Evolutionary conservation across 2,329 filamentous ascomycete genomes (phyloP), one percentile per base, ranked within the genome.

Genomic region (Fusarium cyanostomum): DNA sequence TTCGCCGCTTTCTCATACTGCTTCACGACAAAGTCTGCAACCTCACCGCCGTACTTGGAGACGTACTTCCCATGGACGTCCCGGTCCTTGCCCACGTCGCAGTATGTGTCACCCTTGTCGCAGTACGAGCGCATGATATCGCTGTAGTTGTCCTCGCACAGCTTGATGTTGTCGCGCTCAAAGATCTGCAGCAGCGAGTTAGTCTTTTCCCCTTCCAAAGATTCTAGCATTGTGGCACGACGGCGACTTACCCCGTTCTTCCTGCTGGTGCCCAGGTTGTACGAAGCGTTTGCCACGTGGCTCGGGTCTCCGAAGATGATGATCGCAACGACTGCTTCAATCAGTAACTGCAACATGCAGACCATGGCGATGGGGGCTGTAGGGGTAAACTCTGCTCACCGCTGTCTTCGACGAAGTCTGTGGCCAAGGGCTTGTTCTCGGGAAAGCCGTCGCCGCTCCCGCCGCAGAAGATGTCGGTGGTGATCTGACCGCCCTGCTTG

Each of bases 301-400:
- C 75, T 75, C 16, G 79, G 79, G 69, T 81, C 78, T 42, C 79
- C 79, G 46, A 79, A 78, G 48, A 79, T 60, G 39, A 77, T 64
- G 56, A 79, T 71, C 24, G 78, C 78, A 52, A 79, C 74, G 34
- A 81, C 78, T 80, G 48, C 15, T 37, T 24, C 10, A 15, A 43
- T 68, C 52, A 72, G 63, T 43, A 54, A 48, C 30, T 48, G 37
- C 26, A 27, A 11, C 6, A 8, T 42, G 35, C 11, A 34, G 9
- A 5, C n/a, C 21, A 6, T 31, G 30, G n/a, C n/a, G n/a, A n/a
- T n/a, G n/a, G n/a, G n/a, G n/a, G n/a, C n/a, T n/a, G n/a, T n/a
- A n/a, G 15, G 26, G 1, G 18, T 13, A 10, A 24, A 18, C 38
- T 21, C 21, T 10, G 53, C 76, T 68, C 52, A 80, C 78, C 68